These are phyloP conservation scores for Smallanthus sonchifolius DNA, from an alignment of 129 eudicot species.

Conservation along the genomic window DNA sequence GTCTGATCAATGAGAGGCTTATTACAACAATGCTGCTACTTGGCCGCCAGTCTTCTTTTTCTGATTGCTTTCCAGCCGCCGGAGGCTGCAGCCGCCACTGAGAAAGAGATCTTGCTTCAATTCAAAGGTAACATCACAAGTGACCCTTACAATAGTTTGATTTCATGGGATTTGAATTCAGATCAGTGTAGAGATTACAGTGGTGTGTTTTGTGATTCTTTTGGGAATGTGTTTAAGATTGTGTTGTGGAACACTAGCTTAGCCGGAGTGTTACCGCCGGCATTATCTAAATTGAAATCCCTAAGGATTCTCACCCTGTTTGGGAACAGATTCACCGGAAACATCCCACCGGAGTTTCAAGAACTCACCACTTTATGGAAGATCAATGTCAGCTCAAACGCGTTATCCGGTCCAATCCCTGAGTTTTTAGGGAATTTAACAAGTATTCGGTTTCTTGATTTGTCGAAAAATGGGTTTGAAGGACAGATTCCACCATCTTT, in stretches of 20 bases:
- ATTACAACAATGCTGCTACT: conserved; percentile 28
- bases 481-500: conserved; percentile 71
- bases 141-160: conserved; percentile 73
- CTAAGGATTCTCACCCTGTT: conserved; percentile 66
- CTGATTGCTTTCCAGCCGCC: conserved; percentile 28
- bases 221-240: conserved; percentile 73
- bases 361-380: conserved; percentile 77
- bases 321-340: conserved; percentile 79
- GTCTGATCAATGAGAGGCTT: conserved; percentile 44
- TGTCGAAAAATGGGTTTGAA: conserved; percentile 61
- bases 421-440: conserved; percentile 69
- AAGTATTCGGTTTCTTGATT: conserved; percentile 83
- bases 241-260: conserved; percentile 87
- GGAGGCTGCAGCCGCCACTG: conserved; percentile 31
- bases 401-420: conserved; percentile 82
- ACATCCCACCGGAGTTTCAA: conserved; percentile 69
- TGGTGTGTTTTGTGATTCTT: conserved; percentile 80
- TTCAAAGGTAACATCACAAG: conserved; percentile 78
- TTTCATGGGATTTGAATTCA: conserved; percentile 67
- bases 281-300: conserved; percentile 59
- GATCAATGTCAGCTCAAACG: conserved; percentile 86
- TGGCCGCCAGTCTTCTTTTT: conserved; percentile 21
- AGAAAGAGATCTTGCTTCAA: conserved; percentile 85
- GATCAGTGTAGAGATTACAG: conserved; percentile 67
- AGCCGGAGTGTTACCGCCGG: conserved; percentile 71